Conservation (phyloP, 306 rosid genomes). For the Cucurbita pepo region DNA sequence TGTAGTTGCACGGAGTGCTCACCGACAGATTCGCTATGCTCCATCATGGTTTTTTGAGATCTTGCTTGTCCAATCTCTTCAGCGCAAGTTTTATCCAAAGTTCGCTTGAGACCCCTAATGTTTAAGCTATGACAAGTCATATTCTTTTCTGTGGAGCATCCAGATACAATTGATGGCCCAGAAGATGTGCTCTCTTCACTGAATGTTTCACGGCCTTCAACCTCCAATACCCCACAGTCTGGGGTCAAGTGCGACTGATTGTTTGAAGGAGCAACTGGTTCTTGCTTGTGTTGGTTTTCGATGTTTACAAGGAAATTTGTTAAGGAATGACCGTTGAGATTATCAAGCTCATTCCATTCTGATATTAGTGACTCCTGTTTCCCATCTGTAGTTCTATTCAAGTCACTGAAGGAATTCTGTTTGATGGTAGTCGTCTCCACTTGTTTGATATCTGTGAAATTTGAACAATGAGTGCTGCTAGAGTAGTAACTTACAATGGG, state of each 20-base stretch:
- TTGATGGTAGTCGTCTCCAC: constrained; percentile 25
- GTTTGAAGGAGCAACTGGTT: constrained; percentile 21
- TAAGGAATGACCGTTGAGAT: constrained; percentile 21
- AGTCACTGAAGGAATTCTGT: constrained; percentile 34
- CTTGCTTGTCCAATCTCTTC: constrained; percentile 15
- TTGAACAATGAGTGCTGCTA: constrained; percentile 14
- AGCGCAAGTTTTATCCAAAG: constrained; percentile 11
- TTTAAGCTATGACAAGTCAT: constrained; percentile 16
- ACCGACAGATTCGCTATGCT: constrained; percentile 19
- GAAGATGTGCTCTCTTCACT: constrained; percentile 37
- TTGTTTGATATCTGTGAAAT: constrained; percentile 18
- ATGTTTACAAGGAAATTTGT: constrained; percentile 21
- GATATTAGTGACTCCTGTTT: constrained; percentile 19
- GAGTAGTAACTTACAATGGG: constrained; percentile 20
- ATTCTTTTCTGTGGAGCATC: constrained; percentile 16
- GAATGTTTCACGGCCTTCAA: constrained; percentile 25
- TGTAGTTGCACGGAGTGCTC: constrained; percentile 18
- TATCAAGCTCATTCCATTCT: constrained; percentile 13
- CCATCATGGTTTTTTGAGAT: constrained; percentile 21
- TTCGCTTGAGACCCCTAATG: constrained; percentile 15
- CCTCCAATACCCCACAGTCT: constrained; percentile 17
- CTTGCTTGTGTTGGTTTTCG: constrained; percentile 20
- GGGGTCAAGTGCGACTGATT: constrained; percentile 14
- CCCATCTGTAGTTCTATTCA: constrained; percentile 21
- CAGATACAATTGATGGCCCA: constrained; percentile 28